Base-by-base conservation (phyloP, 305 asterid genomes). In the Andrographis paniculata region DNA sequence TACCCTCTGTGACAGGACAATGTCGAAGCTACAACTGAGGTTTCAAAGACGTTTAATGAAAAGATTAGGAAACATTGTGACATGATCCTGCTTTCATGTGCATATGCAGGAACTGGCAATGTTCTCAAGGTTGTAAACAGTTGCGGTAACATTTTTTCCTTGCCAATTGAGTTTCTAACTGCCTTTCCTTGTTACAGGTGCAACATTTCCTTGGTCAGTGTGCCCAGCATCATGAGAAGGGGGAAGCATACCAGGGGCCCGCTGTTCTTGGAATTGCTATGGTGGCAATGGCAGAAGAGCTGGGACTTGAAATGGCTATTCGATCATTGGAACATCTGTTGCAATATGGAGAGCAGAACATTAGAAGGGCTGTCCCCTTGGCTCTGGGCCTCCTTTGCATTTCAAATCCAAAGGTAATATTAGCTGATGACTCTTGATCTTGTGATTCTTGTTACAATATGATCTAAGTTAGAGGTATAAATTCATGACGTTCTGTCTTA, bases 211-310 rank as follows among this genome's bases (percentile, higher is more conserved):
- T 91, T 53, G 93, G 94, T 58, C 89, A 88, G 61, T 88, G 97
- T 65, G 89, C 87, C 0, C 83, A 78, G 54, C 95, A 87, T 77
- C 86, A 80, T 38, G 88, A 86, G 62, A 86, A 83, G 67, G 95
- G 95, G 14, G 95, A 83, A 66, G 65, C 83, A 16, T 80, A 67
- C 59, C 96, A 91, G 65, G 96, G 96, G 50, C 93, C 95, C 9
- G 94, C 96, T 68, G 94, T 91, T 57, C 96, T 91, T 49, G 99
- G 96, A 46, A 91, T 91, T 66, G 96, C 96, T 45, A 80, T 91
- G 93, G 96, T 91, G 51, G 87, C 99, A 54, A 83, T 91, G 99
- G 96, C 87, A 50, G 96, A 91, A 79, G 96, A 91, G 48, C 68
- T 91, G 19, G 99, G 96, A 50, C 63, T 66, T 47, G 99, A 87